Evolutionary conservation across 805 yeast genomes (phyloP).

Genomic region (Candida ponderosae): DNA sequence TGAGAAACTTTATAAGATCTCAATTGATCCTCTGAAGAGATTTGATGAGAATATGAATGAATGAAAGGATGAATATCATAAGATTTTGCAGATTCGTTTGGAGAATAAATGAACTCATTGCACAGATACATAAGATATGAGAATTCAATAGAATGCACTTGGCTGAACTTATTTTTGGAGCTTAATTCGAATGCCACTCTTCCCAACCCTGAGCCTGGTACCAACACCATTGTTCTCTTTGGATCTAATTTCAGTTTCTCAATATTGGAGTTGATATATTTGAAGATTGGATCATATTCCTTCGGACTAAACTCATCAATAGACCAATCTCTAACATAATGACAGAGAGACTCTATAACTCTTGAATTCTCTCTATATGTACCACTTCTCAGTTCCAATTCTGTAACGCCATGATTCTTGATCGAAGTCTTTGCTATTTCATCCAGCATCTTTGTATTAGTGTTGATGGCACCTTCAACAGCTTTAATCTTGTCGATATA

Average conservation of each 20-base stretch:
- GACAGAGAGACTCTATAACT: conserved; percentile 67
- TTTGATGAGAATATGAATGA: conserved; percentile 66
- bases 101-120: conserved; percentile 46
- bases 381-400: conserved; percentile 34
- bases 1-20: conserved; percentile 28
- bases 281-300: conserved; percentile 47
- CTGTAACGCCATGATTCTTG: conserved; percentile 26
- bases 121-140: conserved; percentile 71
- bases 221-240: conserved; percentile 42
- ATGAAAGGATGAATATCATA: conserved; percentile 39
- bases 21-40: conserved; percentile 38
- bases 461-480: conserved; percentile 38
- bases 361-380: conserved; percentile 24
- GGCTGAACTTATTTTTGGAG: conserved; percentile 9
- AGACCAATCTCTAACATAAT: conserved; percentile 76
- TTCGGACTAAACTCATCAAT: conserved; percentile 24
- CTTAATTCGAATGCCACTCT: conserved; percentile 58
- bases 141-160: conserved; percentile 68
- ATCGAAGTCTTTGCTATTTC: conserved; percentile 34
- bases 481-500: conserved; percentile 43
- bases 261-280: conserved; percentile 42
- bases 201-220: conserved; percentile 90
- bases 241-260: conserved; percentile 16
- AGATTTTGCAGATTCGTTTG: conserved; percentile 1
- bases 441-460: conserved; percentile 40